Evolutionary conservation across 2,329 filamentous ascomycete species (phyloP).

Genomic region (Calcarisporium arbuscula): DNA sequence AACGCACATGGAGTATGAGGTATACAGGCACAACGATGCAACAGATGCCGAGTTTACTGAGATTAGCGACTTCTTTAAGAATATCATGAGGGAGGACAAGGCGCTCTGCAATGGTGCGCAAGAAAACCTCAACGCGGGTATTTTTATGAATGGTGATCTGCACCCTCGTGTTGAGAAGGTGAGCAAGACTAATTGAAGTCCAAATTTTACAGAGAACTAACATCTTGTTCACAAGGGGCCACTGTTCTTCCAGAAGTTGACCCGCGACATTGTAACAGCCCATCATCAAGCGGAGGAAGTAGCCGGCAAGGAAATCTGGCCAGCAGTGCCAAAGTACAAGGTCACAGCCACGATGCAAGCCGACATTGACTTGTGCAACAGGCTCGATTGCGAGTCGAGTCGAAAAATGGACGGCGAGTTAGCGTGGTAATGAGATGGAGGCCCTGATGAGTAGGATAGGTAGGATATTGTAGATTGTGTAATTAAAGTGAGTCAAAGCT

Average conservation of each 20-base stretch:
- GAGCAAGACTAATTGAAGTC: background rate
- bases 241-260: constrained; percentile 32
- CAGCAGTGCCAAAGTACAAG: constrained; percentile 12
- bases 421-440: constrained; percentile 14
- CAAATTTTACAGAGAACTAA: background rate
- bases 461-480: background rate
- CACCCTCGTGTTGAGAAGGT: constrained; percentile 46
- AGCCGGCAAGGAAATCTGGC: constrained; percentile 23
- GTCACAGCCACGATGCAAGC: constrained; percentile 16
- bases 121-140: constrained; percentile 41
- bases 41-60: constrained; percentile 39
- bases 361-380: constrained; percentile 20
- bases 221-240: constrained; percentile 22
- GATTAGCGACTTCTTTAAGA: constrained; percentile 43
- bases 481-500: constrained; percentile 11
- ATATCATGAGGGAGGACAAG: constrained; percentile 46
- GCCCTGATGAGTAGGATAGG: background rate
- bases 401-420: constrained; percentile 10
- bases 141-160: constrained; percentile 45
- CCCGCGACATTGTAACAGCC: constrained; percentile 18
- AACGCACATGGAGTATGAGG: constrained; percentile 42
- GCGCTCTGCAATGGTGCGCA: constrained; percentile 42
- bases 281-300: constrained; percentile 19
- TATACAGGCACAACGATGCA: constrained; percentile 42
- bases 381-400: constrained; percentile 13